Conservation (phyloP, 805 yeast genomes). For the Zygosaccharomyces bisporus region DNA sequence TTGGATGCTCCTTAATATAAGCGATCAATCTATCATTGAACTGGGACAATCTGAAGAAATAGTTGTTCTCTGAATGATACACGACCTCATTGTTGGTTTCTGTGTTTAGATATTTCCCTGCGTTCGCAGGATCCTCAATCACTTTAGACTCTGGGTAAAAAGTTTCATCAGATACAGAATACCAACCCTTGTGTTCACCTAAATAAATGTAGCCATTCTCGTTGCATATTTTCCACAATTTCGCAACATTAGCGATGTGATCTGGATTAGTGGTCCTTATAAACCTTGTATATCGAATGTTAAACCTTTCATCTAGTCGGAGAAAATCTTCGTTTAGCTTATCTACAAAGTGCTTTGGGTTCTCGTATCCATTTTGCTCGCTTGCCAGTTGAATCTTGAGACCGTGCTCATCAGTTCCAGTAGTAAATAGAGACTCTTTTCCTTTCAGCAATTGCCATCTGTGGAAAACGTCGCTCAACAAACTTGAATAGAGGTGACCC, state of each 20-base stretch:
- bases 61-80: constrained; percentile 76
- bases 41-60: constrained; percentile 72
- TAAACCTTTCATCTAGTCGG: constrained; percentile 52
- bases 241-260: constrained; percentile 60
- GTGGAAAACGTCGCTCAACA: constrained; percentile 70
- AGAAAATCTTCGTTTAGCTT: constrained; percentile 60
- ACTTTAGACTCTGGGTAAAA: constrained; percentile 84
- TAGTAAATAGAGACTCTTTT: constrained; percentile 55
- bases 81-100: constrained; percentile 77
- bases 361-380: constrained; percentile 41
- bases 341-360: constrained; percentile 72
- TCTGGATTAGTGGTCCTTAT: constrained; percentile 88
- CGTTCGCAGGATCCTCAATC: constrained; percentile 32
- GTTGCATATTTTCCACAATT: constrained; percentile 63
- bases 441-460: constrained; percentile 61
- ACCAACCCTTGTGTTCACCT: constrained; percentile 92
- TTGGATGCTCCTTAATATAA: constrained; percentile 45
- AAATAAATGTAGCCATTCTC: constrained; percentile 67
- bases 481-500: constrained; percentile 88
- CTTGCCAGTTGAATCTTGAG: constrained; percentile 90
- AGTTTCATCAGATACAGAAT: constrained; percentile 89
- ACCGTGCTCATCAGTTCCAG: constrained; percentile 98
- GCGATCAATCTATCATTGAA: constrained; percentile 54
- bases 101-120: constrained; percentile 35
- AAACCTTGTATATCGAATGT: constrained; percentile 66